Conservation (phyloP, 108 stramenopile genomes). For the Discostella stelligeroides region DNA sequence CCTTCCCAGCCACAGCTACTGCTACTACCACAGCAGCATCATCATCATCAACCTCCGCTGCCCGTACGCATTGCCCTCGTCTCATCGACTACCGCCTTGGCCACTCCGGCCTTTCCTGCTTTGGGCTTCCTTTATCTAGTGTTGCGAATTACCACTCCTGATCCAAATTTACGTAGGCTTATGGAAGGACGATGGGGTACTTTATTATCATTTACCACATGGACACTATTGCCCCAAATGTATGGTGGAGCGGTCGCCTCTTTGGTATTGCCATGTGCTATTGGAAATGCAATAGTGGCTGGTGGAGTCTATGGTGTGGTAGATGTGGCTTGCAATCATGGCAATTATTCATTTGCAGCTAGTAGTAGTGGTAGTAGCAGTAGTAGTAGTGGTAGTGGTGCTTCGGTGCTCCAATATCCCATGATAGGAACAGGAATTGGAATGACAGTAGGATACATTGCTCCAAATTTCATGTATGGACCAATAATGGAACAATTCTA, state of each 20-base stretch:
- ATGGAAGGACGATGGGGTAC: slow-evolving; percentile 53
- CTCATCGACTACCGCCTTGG: slow-evolving; percentile 42
- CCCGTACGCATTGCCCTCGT: slow-evolving; percentile 49
- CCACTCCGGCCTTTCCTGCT: slow-evolving; percentile 55
- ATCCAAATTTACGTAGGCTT: slow-evolving; percentile 30
- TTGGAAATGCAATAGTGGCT: slow-evolving; percentile 47
- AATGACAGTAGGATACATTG: slow-evolving; percentile 46
- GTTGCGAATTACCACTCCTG: slow-evolving; percentile 35
- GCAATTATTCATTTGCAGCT: too few relatives aligned
- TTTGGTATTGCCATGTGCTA: slow-evolving; percentile 50
- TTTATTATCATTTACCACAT: slow-evolving; percentile 40
- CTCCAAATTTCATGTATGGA: slow-evolving; percentile 43
- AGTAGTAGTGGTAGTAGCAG: too few relatives aligned
- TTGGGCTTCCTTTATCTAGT: slow-evolving; percentile 44
- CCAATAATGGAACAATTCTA: slow-evolving; percentile 40
- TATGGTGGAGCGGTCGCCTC: slow-evolving; percentile 38
- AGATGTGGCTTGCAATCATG: slow-evolving; percentile 29
- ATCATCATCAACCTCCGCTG: slow-evolving; percentile 46
- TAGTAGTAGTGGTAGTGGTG: too few relatives aligned
- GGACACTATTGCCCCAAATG: slow-evolving; percentile 41
- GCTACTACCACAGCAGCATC: too few relatives aligned
- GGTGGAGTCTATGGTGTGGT: slow-evolving; percentile 32
- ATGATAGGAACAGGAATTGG: slow-evolving; percentile 49
- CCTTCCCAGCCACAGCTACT: too few relatives aligned
- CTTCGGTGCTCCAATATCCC: too few relatives aligned